These are phyloP conservation scores for Ajuga chamaepitys DNA, from an alignment of 257 asterid genomes.

Conservation along the genomic window DNA sequence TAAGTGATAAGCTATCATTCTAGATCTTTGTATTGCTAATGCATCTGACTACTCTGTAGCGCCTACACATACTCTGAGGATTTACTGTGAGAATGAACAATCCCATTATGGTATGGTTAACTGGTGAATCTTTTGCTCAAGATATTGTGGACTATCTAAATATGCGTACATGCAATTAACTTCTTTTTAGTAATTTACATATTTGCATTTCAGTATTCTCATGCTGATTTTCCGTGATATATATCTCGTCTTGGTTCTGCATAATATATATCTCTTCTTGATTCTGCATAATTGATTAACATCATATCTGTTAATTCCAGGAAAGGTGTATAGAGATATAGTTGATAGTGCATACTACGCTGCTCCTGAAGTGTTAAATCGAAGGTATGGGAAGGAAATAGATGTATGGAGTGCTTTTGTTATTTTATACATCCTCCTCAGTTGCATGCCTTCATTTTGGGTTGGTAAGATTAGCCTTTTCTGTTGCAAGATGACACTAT, in stretches of 20 bases:
- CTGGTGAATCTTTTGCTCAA: not conserved
- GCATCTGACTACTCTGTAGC: not conserved
- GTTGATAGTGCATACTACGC: constrained; percentile 92
- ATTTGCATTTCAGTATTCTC: constrained; percentile 2
- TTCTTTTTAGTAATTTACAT: not conserved
- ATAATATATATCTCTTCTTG: too few relatives aligned
- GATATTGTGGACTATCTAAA: not conserved
- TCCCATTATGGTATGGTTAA: not conserved
- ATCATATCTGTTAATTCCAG: constrained; percentile 37
- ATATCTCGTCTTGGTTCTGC: too few relatives aligned
- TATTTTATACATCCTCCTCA: constrained; percentile 73
- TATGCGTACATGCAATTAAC: not conserved
- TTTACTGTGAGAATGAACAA: not conserved
- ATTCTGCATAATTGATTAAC: too few relatives aligned
- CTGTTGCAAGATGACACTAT: not conserved
- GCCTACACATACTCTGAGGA: not conserved
- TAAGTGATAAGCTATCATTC: not conserved
- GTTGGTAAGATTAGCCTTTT: constrained; percentile 54
- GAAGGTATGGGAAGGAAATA: constrained; percentile 81
- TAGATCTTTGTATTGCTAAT: not conserved
- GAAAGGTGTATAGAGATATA: constrained; percentile 64
- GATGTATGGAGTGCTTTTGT: constrained; percentile 98
- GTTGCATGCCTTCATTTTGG: constrained; percentile 98
- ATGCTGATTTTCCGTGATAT: too few relatives aligned
- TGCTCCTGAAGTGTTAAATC: constrained; percentile 81